A percentile compares a stretch with the other conserved stretches of the same genome.
Evolutionary conservation across 1,139 yeast genomes (phyloP).

Genomic region (Yamadazyma sp.): DNA sequence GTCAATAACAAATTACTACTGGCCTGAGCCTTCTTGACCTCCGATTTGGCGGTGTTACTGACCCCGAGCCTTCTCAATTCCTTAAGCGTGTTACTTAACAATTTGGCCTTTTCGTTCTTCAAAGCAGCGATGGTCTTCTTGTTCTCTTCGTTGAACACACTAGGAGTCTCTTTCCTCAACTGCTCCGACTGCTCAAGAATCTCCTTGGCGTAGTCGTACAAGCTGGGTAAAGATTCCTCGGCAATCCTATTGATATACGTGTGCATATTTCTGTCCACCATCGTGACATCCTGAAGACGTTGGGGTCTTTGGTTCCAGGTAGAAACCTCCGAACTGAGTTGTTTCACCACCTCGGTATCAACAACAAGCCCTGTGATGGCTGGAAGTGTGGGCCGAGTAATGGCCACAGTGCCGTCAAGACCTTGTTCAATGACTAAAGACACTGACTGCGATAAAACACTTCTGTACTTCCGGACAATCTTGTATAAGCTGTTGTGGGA

Average conservation of each 20-base stretch:
- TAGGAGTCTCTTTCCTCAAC: constrained; percentile 77
- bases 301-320: constrained; percentile 58
- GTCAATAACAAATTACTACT: constrained; percentile 65
- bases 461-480: constrained; percentile 78
- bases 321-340: constrained; percentile 25
- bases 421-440: constrained; percentile 63
- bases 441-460: constrained; percentile 55
- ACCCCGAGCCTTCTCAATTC: constrained; percentile 78
- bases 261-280: constrained; percentile 57
- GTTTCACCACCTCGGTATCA: constrained; percentile 15
- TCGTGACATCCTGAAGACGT: constrained; percentile 49
- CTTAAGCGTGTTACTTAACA: constrained; percentile 73
- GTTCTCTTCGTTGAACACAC: constrained; percentile 63
- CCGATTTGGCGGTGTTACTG: constrained; percentile 62
- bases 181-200: constrained; percentile 59
- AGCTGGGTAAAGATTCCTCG: constrained; percentile 34
- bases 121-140: constrained; percentile 73
- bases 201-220: constrained; percentile 54
- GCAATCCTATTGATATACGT: constrained; percentile 42
- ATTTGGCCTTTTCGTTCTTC: constrained; percentile 74
- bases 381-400: constrained; percentile 10
- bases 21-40: constrained; percentile 59
- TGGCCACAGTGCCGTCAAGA: constrained; percentile 25
- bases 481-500: constrained; percentile 86
- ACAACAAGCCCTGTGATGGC: constrained; percentile 16